Conservation (phyloP, 371 early-diverging fungal genomes). For the Funneliformis caledonium region DNA sequence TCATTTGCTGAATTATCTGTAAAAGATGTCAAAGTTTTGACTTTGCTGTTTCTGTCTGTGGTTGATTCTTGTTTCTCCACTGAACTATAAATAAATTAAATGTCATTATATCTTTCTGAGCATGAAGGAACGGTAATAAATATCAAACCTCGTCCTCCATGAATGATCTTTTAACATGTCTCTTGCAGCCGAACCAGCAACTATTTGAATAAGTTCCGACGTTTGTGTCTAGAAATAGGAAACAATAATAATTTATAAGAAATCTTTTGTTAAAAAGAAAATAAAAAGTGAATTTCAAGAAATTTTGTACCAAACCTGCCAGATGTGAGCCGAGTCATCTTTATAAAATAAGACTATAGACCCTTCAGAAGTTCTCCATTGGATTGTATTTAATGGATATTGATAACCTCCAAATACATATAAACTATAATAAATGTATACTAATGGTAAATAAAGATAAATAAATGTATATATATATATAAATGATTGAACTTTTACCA, state of each 20-base stretch:
- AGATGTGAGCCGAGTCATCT: slow-evolving; percentile 70
- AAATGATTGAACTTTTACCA: slow-evolving; percentile 55
- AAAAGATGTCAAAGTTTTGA: background rate
- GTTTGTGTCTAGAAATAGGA: slow-evolving; percentile 65
- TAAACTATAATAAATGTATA: slow-evolving; percentile 50
- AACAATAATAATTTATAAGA: background rate
- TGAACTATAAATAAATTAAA: slow-evolving; percentile 18
- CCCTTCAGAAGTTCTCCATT: slow-evolving; percentile 75
- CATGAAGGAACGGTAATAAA: background rate
- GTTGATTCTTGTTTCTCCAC: background rate
- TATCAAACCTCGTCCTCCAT: slow-evolving; percentile 56
- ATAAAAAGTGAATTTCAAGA: background rate
- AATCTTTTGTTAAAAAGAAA: background rate
- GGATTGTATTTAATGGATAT: slow-evolving; percentile 59
- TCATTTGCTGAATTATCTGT: background rate
- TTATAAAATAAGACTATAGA: slow-evolving; percentile 67
- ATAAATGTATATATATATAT: slow-evolving; percentile 4
- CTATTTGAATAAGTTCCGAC: slow-evolving; percentile 72
- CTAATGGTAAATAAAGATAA: slow-evolving; percentile 41
- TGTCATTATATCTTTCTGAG: background rate
- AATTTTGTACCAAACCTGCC: slow-evolving; percentile 65
- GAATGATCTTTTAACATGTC: slow-evolving; percentile 64
- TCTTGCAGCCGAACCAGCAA: slow-evolving; percentile 59
- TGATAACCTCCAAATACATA: slow-evolving; percentile 67
- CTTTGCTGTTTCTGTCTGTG: background rate